These are phyloP conservation scores for Leishmania mexicana DNA, from an alignment of 208 protist species.

Conservation along the genomic window DNA sequence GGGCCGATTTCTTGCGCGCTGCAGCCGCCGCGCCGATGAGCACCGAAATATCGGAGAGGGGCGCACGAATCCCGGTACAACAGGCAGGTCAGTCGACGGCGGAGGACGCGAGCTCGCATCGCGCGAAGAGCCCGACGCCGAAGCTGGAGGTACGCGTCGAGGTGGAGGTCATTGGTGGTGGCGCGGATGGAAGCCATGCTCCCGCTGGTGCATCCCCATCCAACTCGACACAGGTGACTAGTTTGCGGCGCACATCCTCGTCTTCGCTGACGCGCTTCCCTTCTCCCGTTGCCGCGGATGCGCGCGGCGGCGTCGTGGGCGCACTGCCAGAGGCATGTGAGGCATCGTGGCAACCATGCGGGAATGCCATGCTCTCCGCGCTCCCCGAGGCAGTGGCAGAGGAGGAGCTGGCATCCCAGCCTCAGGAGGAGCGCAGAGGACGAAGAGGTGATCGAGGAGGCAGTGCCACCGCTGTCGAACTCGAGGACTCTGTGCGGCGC, in stretches of 20 bases:
- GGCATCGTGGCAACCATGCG: conserved; percentile 16
- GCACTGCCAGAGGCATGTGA: conserved; percentile 4
- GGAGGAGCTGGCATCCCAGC: neutral
- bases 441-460: neutral
- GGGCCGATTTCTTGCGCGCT: neutral
- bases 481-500: neutral
- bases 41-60: neutral
- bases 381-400: neutral
- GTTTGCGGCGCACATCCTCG: neutral
- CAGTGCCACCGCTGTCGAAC: neutral
- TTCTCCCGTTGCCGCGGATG: neutral
- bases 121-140: neutral
- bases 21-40: neutral
- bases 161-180: neutral
- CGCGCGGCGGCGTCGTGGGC: neutral
- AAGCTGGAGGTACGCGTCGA: neutral
- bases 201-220: neutral
- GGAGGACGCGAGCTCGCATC: neutral
- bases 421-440: no score
- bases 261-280: neutral
- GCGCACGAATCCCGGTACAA: neutral
- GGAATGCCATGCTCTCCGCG: conserved; percentile 9
- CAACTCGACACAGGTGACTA: neutral
- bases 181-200: neutral
- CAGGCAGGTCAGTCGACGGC: neutral